A percentile compares a stretch with the other conserved stretches of the same genome.
These are phyloP conservation scores for Colletotrichum neosansevieriae DNA, from an alignment of 2,329 filamentous ascomycete species.

Conservation along the genomic window DNA sequence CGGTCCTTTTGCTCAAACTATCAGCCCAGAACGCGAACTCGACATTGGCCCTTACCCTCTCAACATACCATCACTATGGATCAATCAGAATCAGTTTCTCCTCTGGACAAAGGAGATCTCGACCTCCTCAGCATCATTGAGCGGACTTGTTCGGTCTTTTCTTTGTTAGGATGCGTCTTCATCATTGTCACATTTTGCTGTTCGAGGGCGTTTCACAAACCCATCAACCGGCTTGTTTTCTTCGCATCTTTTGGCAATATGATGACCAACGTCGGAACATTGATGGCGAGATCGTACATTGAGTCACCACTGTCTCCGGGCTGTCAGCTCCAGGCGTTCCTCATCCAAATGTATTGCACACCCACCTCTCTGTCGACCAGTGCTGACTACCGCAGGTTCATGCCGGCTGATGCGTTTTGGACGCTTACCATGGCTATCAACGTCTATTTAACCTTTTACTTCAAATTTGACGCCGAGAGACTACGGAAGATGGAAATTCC, in stretches of 20 bases:
- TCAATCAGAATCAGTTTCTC: conserved; percentile 10
- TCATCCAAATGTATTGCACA: conserved; percentile 81
- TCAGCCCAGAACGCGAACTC: not conserved
- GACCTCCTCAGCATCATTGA: conserved; percentile 72
- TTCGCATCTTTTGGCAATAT: conserved; percentile 87
- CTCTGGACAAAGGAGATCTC: conserved; percentile 53
- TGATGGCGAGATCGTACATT: conserved; percentile 76
- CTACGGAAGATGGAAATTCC: conserved; percentile 77
- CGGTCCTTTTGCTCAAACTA: not conserved
- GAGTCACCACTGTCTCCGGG: conserved; percentile 59
- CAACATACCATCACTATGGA: conserved; percentile 10
- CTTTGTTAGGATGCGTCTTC: conserved; percentile 76
- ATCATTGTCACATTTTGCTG: conserved; percentile 77
- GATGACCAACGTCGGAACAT: conserved; percentile 79
- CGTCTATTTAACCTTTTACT: conserved; percentile 85
- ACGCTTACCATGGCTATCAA: conserved; percentile 86
- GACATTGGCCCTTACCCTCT: no score
- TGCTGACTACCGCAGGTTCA: conserved; percentile 69
- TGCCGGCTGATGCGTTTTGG: conserved; percentile 82
- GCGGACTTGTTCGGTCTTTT: conserved; percentile 76
- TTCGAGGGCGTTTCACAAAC: conserved; percentile 81
- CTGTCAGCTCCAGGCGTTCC: conserved; percentile 80
- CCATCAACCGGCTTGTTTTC: conserved; percentile 88
- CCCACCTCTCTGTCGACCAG: conserved; percentile 45
- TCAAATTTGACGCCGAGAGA: conserved; percentile 74